These are phyloP conservation scores for Funneliformis geosporum DNA, from an alignment of 192 early-diverging fungal genomes.

Conservation along the genomic window DNA sequence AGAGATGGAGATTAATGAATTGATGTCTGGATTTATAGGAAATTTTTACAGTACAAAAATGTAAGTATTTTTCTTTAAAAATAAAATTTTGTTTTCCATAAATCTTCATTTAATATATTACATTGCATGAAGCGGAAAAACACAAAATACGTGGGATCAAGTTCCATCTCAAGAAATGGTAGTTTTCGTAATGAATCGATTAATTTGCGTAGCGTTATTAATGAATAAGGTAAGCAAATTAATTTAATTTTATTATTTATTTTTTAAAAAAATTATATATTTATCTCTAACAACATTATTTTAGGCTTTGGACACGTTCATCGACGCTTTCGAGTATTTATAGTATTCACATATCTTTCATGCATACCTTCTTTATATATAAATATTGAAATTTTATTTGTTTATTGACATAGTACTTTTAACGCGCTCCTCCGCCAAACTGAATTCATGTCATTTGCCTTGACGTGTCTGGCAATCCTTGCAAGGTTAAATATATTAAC, in stretches of 20 bases:
- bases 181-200: conserved; percentile 25
- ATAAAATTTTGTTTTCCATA: neutral
- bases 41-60: conserved; percentile 24
- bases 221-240: conserved; percentile 29
- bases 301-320: neutral
- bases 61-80: neutral
- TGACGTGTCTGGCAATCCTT: conserved; percentile 22
- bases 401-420: conserved; percentile 35
- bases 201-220: conserved; percentile 10
- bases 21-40: conserved; percentile 15
- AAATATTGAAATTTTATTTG: neutral
- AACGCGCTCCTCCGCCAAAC: conserved; percentile 41
- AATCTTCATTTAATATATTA: neutral
- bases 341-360: too few relatives aligned
- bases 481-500: conserved; percentile 31
- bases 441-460: conserved; percentile 50
- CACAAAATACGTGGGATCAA: conserved; percentile 10
- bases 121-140: conserved; percentile 18
- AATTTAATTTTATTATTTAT: neutral
- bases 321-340: neutral
- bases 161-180: conserved; percentile 30
- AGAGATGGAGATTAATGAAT: conserved; percentile 23
- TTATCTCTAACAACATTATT: neutral
- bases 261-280: neutral
- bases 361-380: too few relatives aligned